A percentile compares a stretch with the other conserved stretches of the same genome.
Conservation (phyloP, 345 rosid genomes). For the Barbarea vulgaris region DNA sequence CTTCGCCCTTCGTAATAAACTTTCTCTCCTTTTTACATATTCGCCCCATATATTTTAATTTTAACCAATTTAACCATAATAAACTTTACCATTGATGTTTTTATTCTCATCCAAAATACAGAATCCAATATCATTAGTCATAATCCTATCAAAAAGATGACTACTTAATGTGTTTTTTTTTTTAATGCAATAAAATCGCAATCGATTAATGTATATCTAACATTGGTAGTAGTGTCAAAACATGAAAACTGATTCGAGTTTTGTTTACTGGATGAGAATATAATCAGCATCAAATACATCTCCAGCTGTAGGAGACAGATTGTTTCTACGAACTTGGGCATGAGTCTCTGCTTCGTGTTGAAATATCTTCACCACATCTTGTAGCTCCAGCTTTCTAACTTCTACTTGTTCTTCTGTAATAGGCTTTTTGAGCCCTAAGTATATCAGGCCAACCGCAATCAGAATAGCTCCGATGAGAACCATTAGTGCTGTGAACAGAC, state of each 20-base stretch:
- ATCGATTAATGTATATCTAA: not conserved
- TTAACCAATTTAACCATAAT: not conserved
- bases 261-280: conserved; percentile 56
- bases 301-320: conserved; percentile 79
- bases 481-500: conserved; percentile 65
- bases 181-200: not conserved
- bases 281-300: conserved; percentile 61
- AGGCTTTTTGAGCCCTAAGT: conserved; percentile 79
- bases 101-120: not conserved
- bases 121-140: too few species aligned
- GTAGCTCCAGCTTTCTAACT: conserved; percentile 76
- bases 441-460: conserved; percentile 66
- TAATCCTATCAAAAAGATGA: not conserved
- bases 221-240: conserved; percentile 8
- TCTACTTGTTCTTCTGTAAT: conserved; percentile 64
- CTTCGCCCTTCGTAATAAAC: conserved; percentile 25
- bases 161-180: not conserved
- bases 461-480: conserved; percentile 56
- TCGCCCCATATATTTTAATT: not conserved
- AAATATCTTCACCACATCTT: conserved; percentile 81
- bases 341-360: conserved; percentile 99
- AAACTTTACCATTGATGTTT: not conserved
- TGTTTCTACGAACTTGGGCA: conserved; percentile 76
- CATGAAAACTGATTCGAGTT: not conserved
- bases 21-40: conserved; percentile 2